Evolutionary conservation across 2,329 filamentous ascomycete genomes (phyloP), one percentile per base, ranked within the genome.

Genomic region (Epichloe coenophiala): DNA sequence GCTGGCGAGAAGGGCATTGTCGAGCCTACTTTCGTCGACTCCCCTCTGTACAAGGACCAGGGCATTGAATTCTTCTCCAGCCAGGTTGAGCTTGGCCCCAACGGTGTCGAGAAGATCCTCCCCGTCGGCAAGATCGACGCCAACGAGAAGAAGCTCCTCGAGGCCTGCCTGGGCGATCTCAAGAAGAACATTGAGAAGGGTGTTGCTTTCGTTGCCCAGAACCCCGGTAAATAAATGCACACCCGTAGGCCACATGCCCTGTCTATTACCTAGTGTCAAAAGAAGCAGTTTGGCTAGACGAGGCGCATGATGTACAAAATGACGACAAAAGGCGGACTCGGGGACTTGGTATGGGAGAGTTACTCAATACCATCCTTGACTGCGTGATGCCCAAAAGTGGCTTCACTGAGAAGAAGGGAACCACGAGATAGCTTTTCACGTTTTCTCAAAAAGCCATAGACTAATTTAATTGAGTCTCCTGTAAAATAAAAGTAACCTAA

Each of bases 121-220:
- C 83, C 86, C 62, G 74, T 98, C 62, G 93, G 93, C 71, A 77
- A 86, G 72, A 67, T 97, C 67, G 87, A 88, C 65, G 80, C 82
- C 63, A 75, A 82, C 70, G 93, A 98, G 84, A 75, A 95, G 81
- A 83, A 84, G 73, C 83, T 98, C 62, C 74, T 98, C 63, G 86
- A 94, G 65, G 87, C 82, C 64, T 86, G 81, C 79, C 76, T 97
- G 60, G 75, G 68, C 63, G 93, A 91, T 72, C 79, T 93, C 69
- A 86, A 86, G 79, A 86, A 85, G 81, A 96, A 97, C 84, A 96
- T 97, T 69, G 76, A 83, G 72, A 97, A 96, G 87, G 88, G 88
- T 68, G 75, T 82, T 55, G 60, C 68, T 53, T 83, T 83, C 57
- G 78, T 77, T 56, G 71, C 73, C 57, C 56, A 69, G 55, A 81